These are phyloP conservation scores for Talaromyces amestolkiae DNA, from an alignment of 2,329 filamentous ascomycete genomes.

Conservation along the genomic window DNA sequence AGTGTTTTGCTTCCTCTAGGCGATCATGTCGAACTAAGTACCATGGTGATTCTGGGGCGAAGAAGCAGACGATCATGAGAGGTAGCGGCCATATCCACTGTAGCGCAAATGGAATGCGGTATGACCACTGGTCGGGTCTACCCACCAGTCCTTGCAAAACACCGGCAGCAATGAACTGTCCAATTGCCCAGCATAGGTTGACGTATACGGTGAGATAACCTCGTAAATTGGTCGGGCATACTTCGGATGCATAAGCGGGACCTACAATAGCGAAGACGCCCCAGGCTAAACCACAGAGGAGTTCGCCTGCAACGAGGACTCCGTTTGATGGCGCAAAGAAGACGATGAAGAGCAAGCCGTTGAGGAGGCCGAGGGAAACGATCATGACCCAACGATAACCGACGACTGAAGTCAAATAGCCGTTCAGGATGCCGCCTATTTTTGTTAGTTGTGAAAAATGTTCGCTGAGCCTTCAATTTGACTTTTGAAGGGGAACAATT, in stretches of 20 bases:
- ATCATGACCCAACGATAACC: slow-evolving; percentile 42
- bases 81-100: slow-evolving; percentile 56
- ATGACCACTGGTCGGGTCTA: slow-evolving; percentile 50
- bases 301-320: slow-evolving; percentile 49
- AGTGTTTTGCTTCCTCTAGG: slow-evolving; percentile 19
- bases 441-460: not conserved
- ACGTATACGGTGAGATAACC: slow-evolving; percentile 48
- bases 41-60: slow-evolving; percentile 22
- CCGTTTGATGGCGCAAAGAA: slow-evolving; percentile 51
- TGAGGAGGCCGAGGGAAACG: slow-evolving; percentile 46
- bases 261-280: slow-evolving; percentile 52
- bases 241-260: slow-evolving; percentile 48
- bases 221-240: slow-evolving; percentile 46
- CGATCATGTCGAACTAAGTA: slow-evolving; percentile 19
- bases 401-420: slow-evolving; percentile 17
- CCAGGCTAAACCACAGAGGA: slow-evolving; percentile 52
- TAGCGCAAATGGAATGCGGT: slow-evolving; percentile 51
- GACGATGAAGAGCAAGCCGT: slow-evolving; percentile 50
- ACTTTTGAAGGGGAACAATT: not conserved
- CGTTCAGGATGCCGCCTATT: slow-evolving; percentile 19
- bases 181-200: slow-evolving; percentile 49
- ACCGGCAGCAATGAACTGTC: slow-evolving; percentile 54
- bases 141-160: slow-evolving; percentile 49
- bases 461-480: not conserved
- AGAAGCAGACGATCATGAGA: slow-evolving; percentile 45